phyloP scores from a whole-genome alignment of 495 filamentous ascomycete genomes.

The Patellaria atrata region DNA sequence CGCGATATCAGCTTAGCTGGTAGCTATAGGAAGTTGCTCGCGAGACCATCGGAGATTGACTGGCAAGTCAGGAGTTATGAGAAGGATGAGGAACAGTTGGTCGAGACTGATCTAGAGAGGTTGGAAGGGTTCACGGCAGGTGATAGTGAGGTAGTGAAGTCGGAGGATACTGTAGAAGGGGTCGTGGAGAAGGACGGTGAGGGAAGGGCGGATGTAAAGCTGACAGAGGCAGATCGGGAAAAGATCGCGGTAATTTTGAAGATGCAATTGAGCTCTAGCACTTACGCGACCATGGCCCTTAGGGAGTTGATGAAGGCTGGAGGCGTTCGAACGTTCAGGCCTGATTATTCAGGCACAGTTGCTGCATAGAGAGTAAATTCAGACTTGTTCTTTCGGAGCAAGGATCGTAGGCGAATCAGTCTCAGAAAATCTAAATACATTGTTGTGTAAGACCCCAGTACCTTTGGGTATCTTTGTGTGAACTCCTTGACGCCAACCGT shows the following conservation, averaged over 20 bases:
- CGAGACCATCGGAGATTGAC: slow-evolving; percentile 42
- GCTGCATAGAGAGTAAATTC: too few species aligned
- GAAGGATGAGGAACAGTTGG: slow-evolving; percentile 64
- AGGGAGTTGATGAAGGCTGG: slow-evolving; percentile 66
- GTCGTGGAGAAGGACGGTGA: slow-evolving; percentile 18
- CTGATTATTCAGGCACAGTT: too few species aligned
- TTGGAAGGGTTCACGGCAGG: slow-evolving; percentile 16
- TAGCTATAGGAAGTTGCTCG: slow-evolving; percentile 71
- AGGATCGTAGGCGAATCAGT: too few species aligned
- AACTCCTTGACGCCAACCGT: too few species aligned
- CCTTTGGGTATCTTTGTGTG: too few species aligned
- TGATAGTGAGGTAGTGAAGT: slow-evolving; percentile 1
- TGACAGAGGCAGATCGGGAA: too few species aligned
- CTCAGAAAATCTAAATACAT: too few species aligned
- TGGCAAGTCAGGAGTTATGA: slow-evolving; percentile 56
- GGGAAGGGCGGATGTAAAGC: background rate
- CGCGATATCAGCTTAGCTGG: slow-evolving; percentile 83
- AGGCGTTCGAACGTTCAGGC: slow-evolving; percentile 45
- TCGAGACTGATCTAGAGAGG: slow-evolving; percentile 65
- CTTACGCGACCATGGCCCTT: slow-evolving; percentile 90
- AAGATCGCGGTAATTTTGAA: slow-evolving; percentile 77
- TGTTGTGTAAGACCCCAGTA: too few species aligned
- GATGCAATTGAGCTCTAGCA: slow-evolving; percentile 69
- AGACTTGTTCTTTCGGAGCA: too few species aligned
- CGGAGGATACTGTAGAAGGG: slow-evolving; percentile 17